Evolutionary conservation across 257 asterid species (phyloP), one percentile per base, ranked within the genome.

Genomic region (Coffea canephora): DNA sequence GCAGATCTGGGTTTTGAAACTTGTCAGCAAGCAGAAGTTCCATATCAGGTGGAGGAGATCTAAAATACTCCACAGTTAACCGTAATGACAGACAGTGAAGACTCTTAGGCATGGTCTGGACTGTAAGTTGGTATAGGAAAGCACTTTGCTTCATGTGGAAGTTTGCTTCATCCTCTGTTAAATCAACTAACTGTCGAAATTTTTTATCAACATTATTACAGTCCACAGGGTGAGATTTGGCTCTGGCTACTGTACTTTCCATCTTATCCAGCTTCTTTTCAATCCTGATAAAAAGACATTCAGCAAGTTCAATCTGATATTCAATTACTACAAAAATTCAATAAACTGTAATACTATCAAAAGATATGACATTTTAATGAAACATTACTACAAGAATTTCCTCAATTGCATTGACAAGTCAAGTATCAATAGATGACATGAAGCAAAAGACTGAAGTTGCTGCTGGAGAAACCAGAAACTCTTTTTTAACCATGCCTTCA

Each of bases 131-230:
- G 91, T 91, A 92, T 74, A 95, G 97, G 88, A 95, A 95, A 78
- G 99, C 97, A 87, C 99, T 95, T 84, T 95, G 99, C 88, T 89
- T 93, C 96, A 83, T 92, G 84, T 95, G 99, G 78, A 95, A 95
- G 89, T 89, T 88, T 76, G 97, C 92, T 87, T 95, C 99, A 74
- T 95, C 99, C 91, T 95, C 98, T 19, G 97, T 95, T 83, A 95
- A 85, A 84, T 93, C 99, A 6, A 88, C 97, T 64, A 95, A 88
- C 82, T 95, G 99, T 82, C 99, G 93, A 78, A 95, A 93, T 89
- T 95, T 95, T 91, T 93, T 95, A 84, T 92, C 99, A 81, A 95
- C 98, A 85, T 95, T 95, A 83, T 84, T 89, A 79, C 99, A 93
- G 75, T 93, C 98, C 87, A 92, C 97, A 39, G 88, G 93, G 84